Evolutionary conservation across 2,329 filamentous ascomycete species (phyloP).

Genomic region (Cladophialophora carrionii): DNA sequence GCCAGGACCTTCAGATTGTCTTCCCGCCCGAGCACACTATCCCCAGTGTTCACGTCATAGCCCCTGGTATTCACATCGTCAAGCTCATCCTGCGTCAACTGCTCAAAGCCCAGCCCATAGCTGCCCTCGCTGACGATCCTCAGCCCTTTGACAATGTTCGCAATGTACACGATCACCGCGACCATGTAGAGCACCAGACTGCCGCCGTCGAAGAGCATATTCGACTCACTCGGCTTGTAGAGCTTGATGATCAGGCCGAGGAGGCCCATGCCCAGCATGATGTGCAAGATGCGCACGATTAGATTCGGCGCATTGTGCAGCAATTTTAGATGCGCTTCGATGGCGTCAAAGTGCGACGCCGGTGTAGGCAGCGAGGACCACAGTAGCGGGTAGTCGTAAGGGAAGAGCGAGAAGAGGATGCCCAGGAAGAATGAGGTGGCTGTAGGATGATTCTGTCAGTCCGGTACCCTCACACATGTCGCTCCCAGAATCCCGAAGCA

Average conservation of each 20-base stretch:
- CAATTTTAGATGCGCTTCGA: slow-evolving; percentile 88
- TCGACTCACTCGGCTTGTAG: slow-evolving; percentile 89
- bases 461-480: neutral
- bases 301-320: slow-evolving; percentile 88
- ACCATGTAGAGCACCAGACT: slow-evolving; percentile 75
- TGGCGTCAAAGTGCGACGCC: slow-evolving; percentile 73
- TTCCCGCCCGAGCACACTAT: slow-evolving; percentile 73
- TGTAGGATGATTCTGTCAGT: slow-evolving; percentile 43
- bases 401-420: slow-evolving; percentile 93
- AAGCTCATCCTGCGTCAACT: slow-evolving; percentile 42
- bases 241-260: slow-evolving; percentile 91
- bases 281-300: slow-evolving; percentile 90
- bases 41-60: slow-evolving; percentile 40
- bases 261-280: slow-evolving; percentile 85
- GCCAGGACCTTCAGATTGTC: slow-evolving; percentile 89
- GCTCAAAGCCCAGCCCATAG: slow-evolving; percentile 53
- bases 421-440: slow-evolving; percentile 97
- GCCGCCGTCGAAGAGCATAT: slow-evolving; percentile 88
- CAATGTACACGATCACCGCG: slow-evolving; percentile 87
- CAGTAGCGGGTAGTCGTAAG: slow-evolving; percentile 69
- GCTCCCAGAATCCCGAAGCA: slow-evolving; percentile 12
- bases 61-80: slow-evolving; percentile 41
- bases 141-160: slow-evolving; percentile 95
- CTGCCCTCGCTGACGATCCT: slow-evolving; percentile 75
- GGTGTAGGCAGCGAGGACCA: slow-evolving; percentile 51